Conservation (phyloP, 305 asterid genomes). For the Fraxinus velutina region DNA sequence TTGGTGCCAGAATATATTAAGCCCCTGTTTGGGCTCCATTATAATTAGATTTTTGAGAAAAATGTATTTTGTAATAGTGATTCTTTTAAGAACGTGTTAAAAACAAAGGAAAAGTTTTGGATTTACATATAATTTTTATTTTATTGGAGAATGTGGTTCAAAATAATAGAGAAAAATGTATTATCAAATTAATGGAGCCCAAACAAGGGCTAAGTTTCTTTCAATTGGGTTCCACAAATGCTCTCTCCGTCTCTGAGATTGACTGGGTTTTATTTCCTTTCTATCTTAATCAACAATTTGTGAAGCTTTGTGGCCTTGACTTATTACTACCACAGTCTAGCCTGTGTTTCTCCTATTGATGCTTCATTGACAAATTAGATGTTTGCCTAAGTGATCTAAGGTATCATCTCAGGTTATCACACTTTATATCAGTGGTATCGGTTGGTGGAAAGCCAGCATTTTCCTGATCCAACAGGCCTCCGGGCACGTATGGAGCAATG, state of each 20-base stretch:
- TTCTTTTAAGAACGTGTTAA: not conserved
- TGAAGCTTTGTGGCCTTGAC: not conserved
- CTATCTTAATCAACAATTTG: not conserved
- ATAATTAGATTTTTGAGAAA: not conserved
- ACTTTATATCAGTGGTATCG: slow-evolving; percentile 90
- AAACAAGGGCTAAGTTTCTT: not conserved
- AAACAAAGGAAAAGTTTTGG: not conserved
- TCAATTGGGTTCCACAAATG: not conserved
- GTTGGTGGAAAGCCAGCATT: slow-evolving; percentile 86
- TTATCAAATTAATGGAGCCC: too few species aligned
- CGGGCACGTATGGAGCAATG: slow-evolving; percentile 91
- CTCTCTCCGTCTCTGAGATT: not conserved
- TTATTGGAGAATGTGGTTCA: too few species aligned
- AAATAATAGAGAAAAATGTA: too few species aligned
- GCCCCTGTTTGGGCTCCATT: not conserved
- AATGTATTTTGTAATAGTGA: not conserved
- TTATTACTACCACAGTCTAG: not conserved
- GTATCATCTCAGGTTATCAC: slow-evolving; percentile 66
- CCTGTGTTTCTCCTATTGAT: not conserved
- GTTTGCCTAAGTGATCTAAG: slow-evolving; percentile 19
- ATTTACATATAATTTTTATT: too few species aligned
- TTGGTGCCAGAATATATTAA: not conserved
- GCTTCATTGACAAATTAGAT: not conserved
- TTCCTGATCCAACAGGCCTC: slow-evolving; percentile 95
- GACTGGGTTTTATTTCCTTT: not conserved